Base-by-base conservation (phyloP, 352 stramenopile species). In the Phytophthora agathidicida region DNA sequence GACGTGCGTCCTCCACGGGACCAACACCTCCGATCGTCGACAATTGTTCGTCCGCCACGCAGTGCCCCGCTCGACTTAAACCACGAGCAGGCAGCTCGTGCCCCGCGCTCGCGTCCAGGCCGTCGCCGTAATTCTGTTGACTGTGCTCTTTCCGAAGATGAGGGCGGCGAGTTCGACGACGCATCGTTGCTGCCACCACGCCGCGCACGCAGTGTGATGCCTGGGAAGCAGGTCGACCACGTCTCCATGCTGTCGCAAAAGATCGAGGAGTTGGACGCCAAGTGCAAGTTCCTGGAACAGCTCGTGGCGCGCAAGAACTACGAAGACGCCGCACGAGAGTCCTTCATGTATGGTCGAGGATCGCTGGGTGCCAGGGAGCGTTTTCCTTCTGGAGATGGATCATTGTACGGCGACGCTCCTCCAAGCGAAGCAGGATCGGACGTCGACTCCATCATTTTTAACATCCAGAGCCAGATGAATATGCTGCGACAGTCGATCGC, bases 381-480 rank as follows among this genome's bases (percentile, higher is more conserved):
- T 31, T 66, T 75, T 5, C 13, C 43, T 7, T 70, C 62, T 46
- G 45, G 17, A 3, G 61, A 71, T 60, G 55, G 47, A 6, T 71
- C 62, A 17, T 60, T 57, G 48, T 79, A 73, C 38, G 70, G 55
- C 11, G 61, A 75, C 39, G 24, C 26, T 10, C 35, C 60, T 50
- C 51, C 60, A 13, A 80, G 76, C 20, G 68, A 81, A 32, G 45
- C 62, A 10, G 70, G 55, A 7, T 67, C 59, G 5, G 75, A 75
- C 11, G 82, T 91, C 7, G 84, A 91, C 65, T 81, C 71, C 31
- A 85, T 94, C 60, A 87, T 94, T 23, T 81, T 72, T 37, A 91
- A 71, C 38, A 92, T 94, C 46, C 85, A 94, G 49, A 86, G 73
- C 51, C 85, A 94, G 59, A 94, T 94, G 82, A 75, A 89, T 46